Evolutionary conservation across 352 stramenopile genomes (phyloP).

Genomic region (Aphanomyces astaci): DNA sequence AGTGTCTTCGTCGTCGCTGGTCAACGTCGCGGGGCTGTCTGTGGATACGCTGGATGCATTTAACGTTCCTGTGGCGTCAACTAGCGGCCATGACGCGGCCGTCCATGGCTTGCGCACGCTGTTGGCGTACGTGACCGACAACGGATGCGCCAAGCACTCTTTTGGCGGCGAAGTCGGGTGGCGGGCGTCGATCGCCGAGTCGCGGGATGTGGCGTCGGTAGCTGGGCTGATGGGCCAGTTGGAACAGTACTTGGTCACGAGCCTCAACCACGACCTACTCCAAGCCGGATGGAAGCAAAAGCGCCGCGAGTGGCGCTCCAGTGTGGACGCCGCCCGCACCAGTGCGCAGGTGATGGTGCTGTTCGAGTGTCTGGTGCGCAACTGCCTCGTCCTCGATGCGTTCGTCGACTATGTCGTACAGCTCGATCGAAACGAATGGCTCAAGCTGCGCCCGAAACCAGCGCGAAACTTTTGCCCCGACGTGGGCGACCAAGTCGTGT

Average conservation of each 20-base stretch:
- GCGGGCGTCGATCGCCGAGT: neutral
- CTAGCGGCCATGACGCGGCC: neutral
- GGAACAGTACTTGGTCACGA: conserved; percentile 44
- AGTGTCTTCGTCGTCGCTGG: neutral
- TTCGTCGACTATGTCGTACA: conserved; percentile 69
- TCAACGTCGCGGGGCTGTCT: neutral
- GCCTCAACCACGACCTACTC: conserved; percentile 45
- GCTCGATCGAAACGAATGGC: conserved; percentile 65
- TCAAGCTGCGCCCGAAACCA: conserved; percentile 68
- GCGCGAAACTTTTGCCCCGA: conserved; percentile 72
- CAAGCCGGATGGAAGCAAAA: conserved; percentile 67
- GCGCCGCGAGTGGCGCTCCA: conserved; percentile 61
- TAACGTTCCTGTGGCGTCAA: neutral
- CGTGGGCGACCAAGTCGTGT: conserved; percentile 48
- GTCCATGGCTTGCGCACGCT: neutral
- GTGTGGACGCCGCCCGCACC: conserved; percentile 52
- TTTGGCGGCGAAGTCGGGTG: conserved; percentile 32
- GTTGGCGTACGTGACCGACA: neutral
- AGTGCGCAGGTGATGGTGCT: conserved; percentile 65
- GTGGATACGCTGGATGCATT: neutral
- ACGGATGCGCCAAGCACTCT: conserved; percentile 2
- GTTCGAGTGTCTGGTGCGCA: conserved; percentile 58
- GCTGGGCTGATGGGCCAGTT: conserved; percentile 58
- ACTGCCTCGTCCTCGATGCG: conserved; percentile 71
- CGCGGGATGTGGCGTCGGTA: too few relatives aligned